Base-by-base conservation (phyloP, 2,329 filamentous ascomycete species). In the Orbilia blumenaviensis region DNA sequence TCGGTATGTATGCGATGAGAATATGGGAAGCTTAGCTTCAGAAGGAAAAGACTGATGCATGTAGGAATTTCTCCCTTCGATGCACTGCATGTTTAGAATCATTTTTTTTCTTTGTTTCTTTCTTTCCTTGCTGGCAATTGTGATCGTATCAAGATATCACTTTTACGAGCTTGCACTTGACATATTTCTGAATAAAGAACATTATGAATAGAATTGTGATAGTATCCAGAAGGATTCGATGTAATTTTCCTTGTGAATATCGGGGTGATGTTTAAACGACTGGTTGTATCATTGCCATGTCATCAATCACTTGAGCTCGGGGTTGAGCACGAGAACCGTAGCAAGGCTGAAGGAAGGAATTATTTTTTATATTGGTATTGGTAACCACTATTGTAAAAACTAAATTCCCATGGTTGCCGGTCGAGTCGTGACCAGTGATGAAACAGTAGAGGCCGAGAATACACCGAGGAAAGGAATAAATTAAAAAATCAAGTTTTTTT, bases 241-340 rank as follows among this genome's bases (percentile, higher is more conserved):
- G 29, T 52, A 25, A 14, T 54, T 54, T 48, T 42, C 16, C 29
- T 25, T 46, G 9, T 52, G 18, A 41, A 72, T 21, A 29, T 36
- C 16, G 58, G 29, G 38, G 56, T 32, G 54, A 67, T 36, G 29
- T n/a, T 58, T 25, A 60, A 63, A 68, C 32, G 63, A 75, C 64
- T 75, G 71, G 71, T 50, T 68, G 48, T 32, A 68, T 75, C 54
- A 44, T 50, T 75, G 71, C 71, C 63, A 75, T 75, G 71, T 75
- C 71, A 75, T 75, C 71, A 75, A 75, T 75, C 71, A 75, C 71
- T 75, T 75, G 71, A 68, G 54, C 63, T 32, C 4, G 9, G 56
- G n/a, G 4, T 50, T 50, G 71, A 58, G 41, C 71, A 75, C 71
- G 71, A 58, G 71, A 75, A 75, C 71, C 46, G 6, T 60, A 18